phyloP scores from a whole-genome alignment of 129 eudicot species.

The Escallonia rubra region DNA sequence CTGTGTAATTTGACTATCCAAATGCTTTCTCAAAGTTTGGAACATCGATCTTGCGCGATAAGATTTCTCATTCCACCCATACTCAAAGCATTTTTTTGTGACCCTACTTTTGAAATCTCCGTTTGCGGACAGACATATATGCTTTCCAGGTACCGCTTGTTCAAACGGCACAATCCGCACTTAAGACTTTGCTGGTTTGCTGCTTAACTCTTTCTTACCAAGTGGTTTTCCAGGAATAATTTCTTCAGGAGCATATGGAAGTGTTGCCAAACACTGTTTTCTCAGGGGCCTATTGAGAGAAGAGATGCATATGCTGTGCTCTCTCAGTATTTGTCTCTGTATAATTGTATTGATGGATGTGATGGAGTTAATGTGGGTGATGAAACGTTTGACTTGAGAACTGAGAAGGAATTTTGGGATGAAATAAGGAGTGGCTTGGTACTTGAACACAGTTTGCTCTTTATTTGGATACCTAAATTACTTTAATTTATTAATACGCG shows the following conservation, averaged over 20 bases:
- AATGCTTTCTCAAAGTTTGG: conserved; percentile 70
- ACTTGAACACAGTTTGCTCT: conserved; percentile 14
- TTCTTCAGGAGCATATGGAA: conserved; percentile 57
- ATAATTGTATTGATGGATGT: conserved; percentile 34
- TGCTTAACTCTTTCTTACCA: background rate
- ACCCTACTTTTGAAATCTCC: conserved; percentile 38
- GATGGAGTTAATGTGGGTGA: conserved; percentile 25
- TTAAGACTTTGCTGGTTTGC: background rate
- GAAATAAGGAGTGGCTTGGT: conserved; percentile 94
- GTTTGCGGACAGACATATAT: conserved; percentile 37
- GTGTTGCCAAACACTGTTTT: conserved; percentile 64
- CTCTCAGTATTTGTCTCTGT: conserved; percentile 66
- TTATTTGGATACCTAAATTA: conserved; percentile 2
- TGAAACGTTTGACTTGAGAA: conserved; percentile 47
- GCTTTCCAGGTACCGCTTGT: conserved; percentile 52
- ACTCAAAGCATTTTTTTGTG: conserved; percentile 42
- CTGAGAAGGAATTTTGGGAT: conserved; percentile 70
- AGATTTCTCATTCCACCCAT: conserved; percentile 62
- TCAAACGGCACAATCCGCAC: too few species aligned
- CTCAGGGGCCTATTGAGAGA: conserved; percentile 70
- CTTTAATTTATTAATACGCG: background rate
- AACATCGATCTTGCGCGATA: conserved; percentile 77
- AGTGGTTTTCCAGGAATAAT: conserved; percentile 36
- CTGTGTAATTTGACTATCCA: conserved; percentile 46
- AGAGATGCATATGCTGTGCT: conserved; percentile 80